Percentiles rank a stretch among this genome's conserved stretches.
Evolutionary conservation across 306 rosid genomes (phyloP).

Genomic region (Vicia faba): DNA sequence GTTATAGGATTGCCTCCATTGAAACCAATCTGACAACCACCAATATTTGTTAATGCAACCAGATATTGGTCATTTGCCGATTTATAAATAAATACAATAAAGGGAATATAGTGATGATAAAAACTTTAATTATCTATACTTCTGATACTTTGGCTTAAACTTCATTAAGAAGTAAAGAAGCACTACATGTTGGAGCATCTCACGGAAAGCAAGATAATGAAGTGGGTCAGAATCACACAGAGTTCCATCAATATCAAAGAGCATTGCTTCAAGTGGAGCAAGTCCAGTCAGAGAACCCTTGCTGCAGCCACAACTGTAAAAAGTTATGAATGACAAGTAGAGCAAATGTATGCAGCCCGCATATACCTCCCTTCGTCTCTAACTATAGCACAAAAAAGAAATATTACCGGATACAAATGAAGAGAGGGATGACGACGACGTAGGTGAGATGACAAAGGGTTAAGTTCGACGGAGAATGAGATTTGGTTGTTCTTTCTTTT

Average conservation of each 20-base stretch:
- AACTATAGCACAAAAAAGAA: too few species aligned
- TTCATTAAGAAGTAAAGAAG: conserved; percentile 13
- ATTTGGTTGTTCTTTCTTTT: too few species aligned
- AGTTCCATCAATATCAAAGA: conserved; percentile 94
- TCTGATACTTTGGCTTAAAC: neutral
- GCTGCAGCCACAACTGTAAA: conserved; percentile 62
- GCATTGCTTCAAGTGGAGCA: conserved; percentile 83
- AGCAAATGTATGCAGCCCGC: neutral
- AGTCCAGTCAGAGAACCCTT: conserved; percentile 56
- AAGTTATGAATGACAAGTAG: too few species aligned
- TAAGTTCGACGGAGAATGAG: too few species aligned
- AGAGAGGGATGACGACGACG: too few species aligned
- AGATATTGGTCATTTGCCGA: conserved; percentile 40
- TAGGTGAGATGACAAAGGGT: too few species aligned
- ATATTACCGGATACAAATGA: too few species aligned
- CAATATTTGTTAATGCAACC: too few species aligned
- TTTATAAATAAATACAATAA: conserved; percentile 10
- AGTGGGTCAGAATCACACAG: conserved; percentile 90
- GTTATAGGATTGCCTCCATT: too few species aligned
- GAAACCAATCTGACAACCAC: too few species aligned
- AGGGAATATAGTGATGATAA: conserved; percentile 1
- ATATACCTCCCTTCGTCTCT: too few species aligned
- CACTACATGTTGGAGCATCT: conserved; percentile 79
- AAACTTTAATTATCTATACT: neutral
- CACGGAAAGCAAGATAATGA: conserved; percentile 73